A percentile compares a stretch with the other conserved stretches of the same genome.
Evolutionary conservation across 1,284 basidiomycete genomes (phyloP).

Genomic region (Phylloboletellus chloephorus): DNA sequence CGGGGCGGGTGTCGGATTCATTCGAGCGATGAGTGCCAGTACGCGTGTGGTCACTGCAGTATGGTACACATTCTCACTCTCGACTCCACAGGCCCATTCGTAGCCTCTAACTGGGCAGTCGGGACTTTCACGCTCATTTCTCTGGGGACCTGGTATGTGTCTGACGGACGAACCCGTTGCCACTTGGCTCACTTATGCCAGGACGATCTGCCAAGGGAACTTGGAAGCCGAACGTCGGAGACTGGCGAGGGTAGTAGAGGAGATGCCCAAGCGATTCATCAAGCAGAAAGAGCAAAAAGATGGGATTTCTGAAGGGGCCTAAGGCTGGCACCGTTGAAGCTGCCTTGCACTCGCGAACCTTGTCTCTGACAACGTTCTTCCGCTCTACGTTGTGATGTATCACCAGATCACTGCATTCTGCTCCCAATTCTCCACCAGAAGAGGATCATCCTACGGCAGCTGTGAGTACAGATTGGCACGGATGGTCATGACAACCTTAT

Average conservation of each 20-base stretch:
- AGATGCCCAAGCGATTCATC: constrained; percentile 50
- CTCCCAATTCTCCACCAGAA: constrained; percentile 71
- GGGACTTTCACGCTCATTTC: constrained; percentile 51
- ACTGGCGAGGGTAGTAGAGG: constrained; percentile 54
- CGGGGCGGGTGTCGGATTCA: constrained; percentile 50
- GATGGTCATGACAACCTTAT: constrained; percentile 41
- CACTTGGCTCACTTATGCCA: constrained; percentile 26
- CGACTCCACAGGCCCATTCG: constrained; percentile 34
- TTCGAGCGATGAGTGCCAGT: constrained; percentile 53
- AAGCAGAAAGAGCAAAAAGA: constrained; percentile 40
- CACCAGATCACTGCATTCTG: constrained; percentile 36
- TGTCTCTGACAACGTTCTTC: not conserved
- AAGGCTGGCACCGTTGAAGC: not conserved
- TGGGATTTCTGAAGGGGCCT: constrained; percentile 11
- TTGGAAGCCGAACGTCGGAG: constrained; percentile 49
- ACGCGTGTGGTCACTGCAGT: constrained; percentile 17
- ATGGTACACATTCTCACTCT: constrained; percentile 10
- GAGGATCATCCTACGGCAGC: constrained; percentile 50
- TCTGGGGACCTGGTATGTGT: constrained; percentile 44
- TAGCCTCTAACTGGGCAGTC: constrained; percentile 52
- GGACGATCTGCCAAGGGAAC: constrained; percentile 60
- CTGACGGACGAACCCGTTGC: constrained; percentile 1
- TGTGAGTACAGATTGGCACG: constrained; percentile 1
- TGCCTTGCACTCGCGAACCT: not conserved
- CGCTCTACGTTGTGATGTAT: constrained; percentile 4